A percentile compares a stretch with the other conserved stretches of the same genome.
Evolutionary conservation across 805 yeast species (phyloP).

Genomic region (Suhomyces sp.): DNA sequence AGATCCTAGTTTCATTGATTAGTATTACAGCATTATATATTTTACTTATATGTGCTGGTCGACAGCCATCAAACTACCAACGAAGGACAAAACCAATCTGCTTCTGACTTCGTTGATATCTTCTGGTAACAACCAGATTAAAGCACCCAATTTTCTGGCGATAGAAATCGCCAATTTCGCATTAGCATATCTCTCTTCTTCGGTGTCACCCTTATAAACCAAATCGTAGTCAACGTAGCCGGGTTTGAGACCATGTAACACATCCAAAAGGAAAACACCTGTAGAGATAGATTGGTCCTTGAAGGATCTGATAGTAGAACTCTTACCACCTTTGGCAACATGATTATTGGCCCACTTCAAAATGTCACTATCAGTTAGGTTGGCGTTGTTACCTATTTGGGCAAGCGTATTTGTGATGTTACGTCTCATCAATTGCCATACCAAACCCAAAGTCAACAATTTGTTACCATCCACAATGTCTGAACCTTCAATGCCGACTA

Average conservation of each 20-base stretch:
- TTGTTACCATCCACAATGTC: constrained; percentile 94
- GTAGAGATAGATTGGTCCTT: constrained; percentile 73
- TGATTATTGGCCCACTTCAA: constrained; percentile 91
- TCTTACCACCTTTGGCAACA: constrained; percentile 81
- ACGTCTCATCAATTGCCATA: constrained; percentile 98
- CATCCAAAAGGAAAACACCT: constrained; percentile 83
- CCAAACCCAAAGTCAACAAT: constrained; percentile 84
- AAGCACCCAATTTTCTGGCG: constrained; percentile 96
- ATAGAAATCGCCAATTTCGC: constrained; percentile 97
- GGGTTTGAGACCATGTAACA: constrained; percentile 89
- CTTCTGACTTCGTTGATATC: constrained; percentile 96
- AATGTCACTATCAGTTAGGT: constrained; percentile 76
- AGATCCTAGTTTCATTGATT: not conserved
- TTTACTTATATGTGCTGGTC: constrained; percentile 22
- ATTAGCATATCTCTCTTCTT: constrained; percentile 87
- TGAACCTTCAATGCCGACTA: constrained; percentile 97
- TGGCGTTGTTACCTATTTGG: constrained; percentile 55
- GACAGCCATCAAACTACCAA: constrained; percentile 84
- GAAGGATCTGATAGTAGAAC: constrained; percentile 73
- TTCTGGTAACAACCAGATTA: constrained; percentile 99
- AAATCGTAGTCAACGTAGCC: constrained; percentile 96
- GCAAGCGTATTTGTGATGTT: constrained; percentile 84
- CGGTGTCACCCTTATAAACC: constrained; percentile 74
- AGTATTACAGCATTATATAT: not conserved
- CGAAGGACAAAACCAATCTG: constrained; percentile 87